Evolutionary conservation across 2,329 filamentous ascomycete species (phyloP).

Genomic region (Neophaeococcomyces mojaviensis): DNA sequence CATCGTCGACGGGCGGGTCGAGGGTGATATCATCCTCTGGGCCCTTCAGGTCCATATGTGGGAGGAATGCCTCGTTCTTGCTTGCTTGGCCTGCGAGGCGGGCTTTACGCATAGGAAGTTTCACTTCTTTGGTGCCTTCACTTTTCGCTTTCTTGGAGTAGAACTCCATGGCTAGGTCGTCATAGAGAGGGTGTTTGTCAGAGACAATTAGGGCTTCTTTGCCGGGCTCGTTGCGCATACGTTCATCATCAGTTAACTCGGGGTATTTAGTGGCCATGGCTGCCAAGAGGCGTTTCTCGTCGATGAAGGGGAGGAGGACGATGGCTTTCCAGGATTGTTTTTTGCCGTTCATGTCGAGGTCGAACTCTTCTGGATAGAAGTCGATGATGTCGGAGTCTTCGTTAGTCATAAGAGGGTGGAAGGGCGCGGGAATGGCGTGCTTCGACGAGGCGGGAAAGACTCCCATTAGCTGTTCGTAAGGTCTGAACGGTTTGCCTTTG

Average conservation of each 20-base stretch:
- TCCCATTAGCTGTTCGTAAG: conserved; percentile 97
- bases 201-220: conserved; percentile 78
- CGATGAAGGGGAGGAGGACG: conserved; percentile 88
- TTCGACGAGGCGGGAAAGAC: conserved; percentile 89
- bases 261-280: conserved; percentile 81
- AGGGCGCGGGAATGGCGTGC: conserved; percentile 79
- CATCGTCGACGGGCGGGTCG: conserved; percentile 66
- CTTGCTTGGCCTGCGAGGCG: conserved; percentile 71
- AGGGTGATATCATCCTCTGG: conserved; percentile 65
- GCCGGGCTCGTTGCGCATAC: conserved; percentile 68
- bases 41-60: conserved; percentile 72
- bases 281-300: conserved; percentile 73
- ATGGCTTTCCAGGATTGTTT: conserved; percentile 98
- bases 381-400: conserved; percentile 88
- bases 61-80: conserved; percentile 76
- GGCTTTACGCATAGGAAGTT: conserved; percentile 66
- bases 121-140: conserved; percentile 53
- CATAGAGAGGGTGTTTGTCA: conserved; percentile 75
- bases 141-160: conserved; percentile 74
- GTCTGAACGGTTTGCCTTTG: conserved; percentile 76
- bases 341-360: conserved; percentile 90
- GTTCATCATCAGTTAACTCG: conserved; percentile 67
- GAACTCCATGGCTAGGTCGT: conserved; percentile 74
- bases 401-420: conserved; percentile 84
- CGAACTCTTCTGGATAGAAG: conserved; percentile 93